Conservation (phyloP, 176 grass and related monocot species). For the Pontederia paniculata region DNA sequence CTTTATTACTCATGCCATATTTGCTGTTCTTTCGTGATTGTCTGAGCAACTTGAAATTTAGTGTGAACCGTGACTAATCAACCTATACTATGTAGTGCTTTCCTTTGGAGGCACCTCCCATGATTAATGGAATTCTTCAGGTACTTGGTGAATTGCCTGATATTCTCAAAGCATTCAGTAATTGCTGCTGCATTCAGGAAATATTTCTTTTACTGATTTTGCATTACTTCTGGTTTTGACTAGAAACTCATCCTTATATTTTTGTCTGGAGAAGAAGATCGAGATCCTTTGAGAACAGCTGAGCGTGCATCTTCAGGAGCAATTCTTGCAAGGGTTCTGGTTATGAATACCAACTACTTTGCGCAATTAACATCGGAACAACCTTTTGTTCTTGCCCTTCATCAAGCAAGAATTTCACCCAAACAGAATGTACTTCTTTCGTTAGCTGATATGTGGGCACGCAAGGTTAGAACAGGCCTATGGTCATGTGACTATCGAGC, state of each 20-base stretch:
- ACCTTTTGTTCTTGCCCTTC: slow-evolving; percentile 44
- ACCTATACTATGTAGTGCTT: slow-evolving; percentile 56
- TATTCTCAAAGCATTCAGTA: slow-evolving; percentile 11
- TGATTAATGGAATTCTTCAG: slow-evolving; percentile 77
- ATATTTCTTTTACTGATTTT: slow-evolving; percentile 15
- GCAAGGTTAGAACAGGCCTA: slow-evolving; percentile 39
- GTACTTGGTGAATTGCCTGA: slow-evolving; percentile 29
- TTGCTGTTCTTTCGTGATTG: not conserved
- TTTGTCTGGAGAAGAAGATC: slow-evolving; percentile 71
- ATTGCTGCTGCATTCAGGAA: not conserved
- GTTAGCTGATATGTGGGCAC: slow-evolving; percentile 81
- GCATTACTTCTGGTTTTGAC: slow-evolving; percentile 20
- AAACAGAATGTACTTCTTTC: slow-evolving; percentile 74
- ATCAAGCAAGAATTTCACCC: slow-evolving; percentile 65
- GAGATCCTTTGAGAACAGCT: slow-evolving; percentile 68
- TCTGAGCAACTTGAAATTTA: not conserved
- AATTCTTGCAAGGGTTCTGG: slow-evolving; percentile 81
- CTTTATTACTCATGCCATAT: not conserved
- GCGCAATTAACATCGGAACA: slow-evolving; percentile 77
- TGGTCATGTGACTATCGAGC: too few species aligned
- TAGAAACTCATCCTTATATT: slow-evolving; percentile 85
- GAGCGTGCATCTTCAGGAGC: slow-evolving; percentile 63
- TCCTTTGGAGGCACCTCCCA: slow-evolving; percentile 66
- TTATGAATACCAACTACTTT: slow-evolving; percentile 88
- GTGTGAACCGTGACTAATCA: slow-evolving; percentile 24